phyloP scores from a whole-genome alignment of 208 protist genomes.

The Trypanosomatidae sp. region DNA sequence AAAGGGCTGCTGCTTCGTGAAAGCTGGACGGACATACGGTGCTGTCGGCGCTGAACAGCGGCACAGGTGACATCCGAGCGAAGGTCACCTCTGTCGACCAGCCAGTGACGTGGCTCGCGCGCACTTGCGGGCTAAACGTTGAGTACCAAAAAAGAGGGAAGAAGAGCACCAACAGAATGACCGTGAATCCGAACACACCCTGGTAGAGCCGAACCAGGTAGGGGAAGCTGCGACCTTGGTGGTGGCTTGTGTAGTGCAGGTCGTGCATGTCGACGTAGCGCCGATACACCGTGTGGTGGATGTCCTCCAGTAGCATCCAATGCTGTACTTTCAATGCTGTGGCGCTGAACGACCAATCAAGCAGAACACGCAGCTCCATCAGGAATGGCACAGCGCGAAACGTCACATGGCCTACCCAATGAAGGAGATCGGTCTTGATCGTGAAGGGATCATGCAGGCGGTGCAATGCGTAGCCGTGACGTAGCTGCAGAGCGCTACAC shows the following conservation, averaged over 20 bases:
- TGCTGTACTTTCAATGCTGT: constrained; percentile 74
- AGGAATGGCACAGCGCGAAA: constrained; percentile 72
- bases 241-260: constrained; percentile 39
- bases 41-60: constrained; percentile 20
- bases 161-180: constrained; percentile 42
- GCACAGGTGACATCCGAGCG: constrained; percentile 5
- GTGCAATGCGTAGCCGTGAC: constrained; percentile 47
- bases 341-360: constrained; percentile 73
- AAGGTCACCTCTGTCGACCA: constrained; percentile 27
- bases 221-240: constrained; percentile 43
- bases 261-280: constrained; percentile 75
- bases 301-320: constrained; percentile 83
- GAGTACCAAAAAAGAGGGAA: constrained; percentile 85
- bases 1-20: constrained; percentile 12
- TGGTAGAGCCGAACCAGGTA: constrained; percentile 48
- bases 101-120: constrained; percentile 32
- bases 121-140: constrained; percentile 68
- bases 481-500: constrained; percentile 52
- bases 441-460: constrained; percentile 62
- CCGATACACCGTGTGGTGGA: constrained; percentile 57
- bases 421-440: constrained; percentile 36
- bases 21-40: constrained; percentile 9
- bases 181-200: constrained; percentile 57
- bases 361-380: constrained; percentile 69
- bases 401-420: constrained; percentile 50